Base-by-base conservation (phyloP, 2,329 filamentous ascomycete genomes). In the Hypocreales sp. region DNA sequence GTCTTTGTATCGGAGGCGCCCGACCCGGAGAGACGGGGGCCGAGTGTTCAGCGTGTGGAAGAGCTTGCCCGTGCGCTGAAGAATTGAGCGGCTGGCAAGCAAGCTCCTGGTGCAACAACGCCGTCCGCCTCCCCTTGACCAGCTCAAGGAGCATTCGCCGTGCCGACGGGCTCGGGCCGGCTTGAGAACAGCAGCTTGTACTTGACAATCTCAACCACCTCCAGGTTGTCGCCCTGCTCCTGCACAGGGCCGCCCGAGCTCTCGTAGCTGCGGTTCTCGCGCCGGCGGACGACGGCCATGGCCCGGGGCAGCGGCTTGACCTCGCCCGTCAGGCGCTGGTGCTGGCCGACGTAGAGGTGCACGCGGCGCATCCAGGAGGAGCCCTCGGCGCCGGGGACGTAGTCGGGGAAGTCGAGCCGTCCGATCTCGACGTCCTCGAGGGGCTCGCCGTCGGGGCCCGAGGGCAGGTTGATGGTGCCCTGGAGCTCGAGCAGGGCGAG, bases 401-500 rank as follows among this genome's bases (percentile, higher is more conserved):
- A 82, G 40, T 81, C 66, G 2, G 83, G 83, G 42, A 92, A 92
- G 18, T 78, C 66, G 17, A 92, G 63, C 30, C 70, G 73, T 18
- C 84, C 84, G 36, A 92, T 62, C 13, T 51, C 41, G 3, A 46
- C 34, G 12, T 48, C 45, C 5, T 35, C 33, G 20, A 53, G 34
- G 5, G 45, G 26, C 14, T 46, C 35, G 15, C 48, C 37, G 27
- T 56, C 40, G 8, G 40, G 35, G 15, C 52, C 43, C 3, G 55
- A 36, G 7, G 82, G 75, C 1, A 84, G 61, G 50, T 92, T 87
- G 55, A 98, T 76, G 10, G 72, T 82, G 34, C 86, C 90, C 60
- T 98, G 90, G 10, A 98, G 70, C 56, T 95, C 90, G 31, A 98
- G 62, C 24, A 98, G 64, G 12, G 87, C 87, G 22, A 94, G 69